Base-by-base conservation (phyloP, 2,329 filamentous ascomycete genomes). In the Penicillium sp. region DNA sequence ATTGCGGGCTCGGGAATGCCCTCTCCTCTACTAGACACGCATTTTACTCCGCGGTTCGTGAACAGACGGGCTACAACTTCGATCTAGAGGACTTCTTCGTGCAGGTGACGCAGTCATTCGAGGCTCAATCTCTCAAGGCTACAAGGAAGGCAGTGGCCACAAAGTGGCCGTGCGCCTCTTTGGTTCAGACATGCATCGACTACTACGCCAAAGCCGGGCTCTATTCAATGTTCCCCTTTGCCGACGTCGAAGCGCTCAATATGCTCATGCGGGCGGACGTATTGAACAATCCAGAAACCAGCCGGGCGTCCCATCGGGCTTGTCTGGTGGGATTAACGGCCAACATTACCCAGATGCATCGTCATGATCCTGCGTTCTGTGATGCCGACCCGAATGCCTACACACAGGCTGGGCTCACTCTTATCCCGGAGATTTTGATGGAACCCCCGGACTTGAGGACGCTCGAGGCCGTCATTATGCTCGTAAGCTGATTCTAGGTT, bases 141-240 rank as follows among this genome's bases (percentile, higher is more conserved):
- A 31, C 29, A 4, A 44, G 39, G n/a, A 43, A 26, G 27, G n/a
- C 28, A 1, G 27, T 45, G 4, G 27, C 30, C 4, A 33, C 41
- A 3, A 53, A 52, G 40, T 57, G 50, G 54, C 55, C 56, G 1
- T 23, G 40, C 0, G 17, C 17, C 1, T 6, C 33, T 15, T 29
- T 59, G 4, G 45, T 55, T 11, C 44, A 49, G 21, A 26, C 25
- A 26, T 56, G 41, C 8, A 33, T 59, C 8, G 33, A 56, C 5
- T 47, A 58, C 28, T 58, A 40, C 20, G 26, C 38, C 2, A 47
- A 16, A 14, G 49, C 44, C 23, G 45, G 49, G 4, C 43, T 59
- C 5, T 59, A 58, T 33, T 54, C 54, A 2, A 42, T 58, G 11
- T 57, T 57, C 15, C 56, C 55, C 0, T 39, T 57, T 27, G 49